Base-by-base conservation (phyloP, 177 flowering plant species). In the Vitis hybrid region DNA sequence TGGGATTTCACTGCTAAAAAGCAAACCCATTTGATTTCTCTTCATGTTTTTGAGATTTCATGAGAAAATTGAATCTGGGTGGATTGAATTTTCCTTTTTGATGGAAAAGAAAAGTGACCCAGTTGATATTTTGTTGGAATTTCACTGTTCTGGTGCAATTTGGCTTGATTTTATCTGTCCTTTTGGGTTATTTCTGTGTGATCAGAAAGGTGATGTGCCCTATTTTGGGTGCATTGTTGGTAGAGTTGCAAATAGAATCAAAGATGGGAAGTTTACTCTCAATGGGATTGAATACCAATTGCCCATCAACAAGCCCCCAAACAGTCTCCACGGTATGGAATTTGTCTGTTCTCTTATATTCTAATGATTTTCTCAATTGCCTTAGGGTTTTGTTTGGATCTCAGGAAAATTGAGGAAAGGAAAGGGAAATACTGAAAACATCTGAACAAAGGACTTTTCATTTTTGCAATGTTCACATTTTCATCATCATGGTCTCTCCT, bases 191-290 rank as follows among this genome's bases (percentile, higher is more conserved):
- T 19, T 60, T 15, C 66, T 1, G 56, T 62, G 70, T 68, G 64
- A 70, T 74, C 88, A 92, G 99, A 80, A 88, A 74, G 92, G 94
- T 51, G 71, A 54, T 55, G 68, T 91, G 1, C 92, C 94, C 21
- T 95, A 77, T 76, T 95, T 89, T 79, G 99, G 97, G 10, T 84
- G 92, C 90, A 93, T 95, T 73, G 98, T 95, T 13, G 99, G 99
- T 4, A 80, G 96, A 19, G 98, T 95, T 1, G 99, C 99, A 10
- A 95, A 95, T 75, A 78, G 99, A 75, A 93, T 95, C 74, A 91
- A 85, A 74, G 88, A 88, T 56, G 99, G 97, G 54, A 89, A 89
- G 75, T 93, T 93, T 63, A 82, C 81, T 35, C 89, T 95, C 8
- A 69, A 90, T 78, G 91, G 90, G 35, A 76, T 75, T 19, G 81